Evolutionary conservation across 2,329 filamentous ascomycete species (phyloP).

Genomic region (Hypoxylon sp.): DNA sequence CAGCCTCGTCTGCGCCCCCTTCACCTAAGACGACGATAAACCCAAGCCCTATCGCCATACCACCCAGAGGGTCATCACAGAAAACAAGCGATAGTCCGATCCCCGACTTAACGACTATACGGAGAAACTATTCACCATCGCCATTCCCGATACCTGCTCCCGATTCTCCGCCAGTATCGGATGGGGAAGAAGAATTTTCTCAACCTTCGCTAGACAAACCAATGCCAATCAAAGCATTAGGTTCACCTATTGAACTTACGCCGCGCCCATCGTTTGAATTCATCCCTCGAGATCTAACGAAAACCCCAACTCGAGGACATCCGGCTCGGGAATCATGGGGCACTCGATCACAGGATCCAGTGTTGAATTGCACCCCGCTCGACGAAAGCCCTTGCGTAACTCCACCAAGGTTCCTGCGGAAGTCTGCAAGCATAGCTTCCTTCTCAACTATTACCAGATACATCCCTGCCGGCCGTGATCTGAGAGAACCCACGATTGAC

Average conservation of each 20-base stretch:
- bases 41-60: constrained; percentile 4
- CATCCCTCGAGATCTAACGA: constrained; percentile 4
- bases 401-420: constrained; percentile 45
- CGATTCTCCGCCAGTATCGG: constrained; percentile 46
- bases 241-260: constrained; percentile 34
- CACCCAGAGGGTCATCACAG: constrained; percentile 7
- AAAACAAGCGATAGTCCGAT: constrained; percentile 23
- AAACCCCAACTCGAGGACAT: constrained; percentile 3
- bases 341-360: constrained; percentile 45
- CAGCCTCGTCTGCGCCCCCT: constrained; percentile 38
- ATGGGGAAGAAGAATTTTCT: constrained; percentile 39
- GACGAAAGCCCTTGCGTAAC: constrained; percentile 31
- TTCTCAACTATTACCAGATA: constrained; percentile 49
- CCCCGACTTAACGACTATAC: constrained; percentile 35
- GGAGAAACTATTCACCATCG: constrained; percentile 35
- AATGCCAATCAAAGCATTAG: constrained; percentile 37
- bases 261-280: constrained; percentile 27
- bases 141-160: constrained; percentile 19
- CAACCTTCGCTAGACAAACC: constrained; percentile 33
- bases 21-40: constrained; percentile 29
- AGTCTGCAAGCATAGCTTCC: constrained; percentile 49
- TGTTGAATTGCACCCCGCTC: background rate
- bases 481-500: constrained; percentile 67
- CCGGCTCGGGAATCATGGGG: constrained; percentile 51
- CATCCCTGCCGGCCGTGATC: constrained; percentile 55